A percentile compares a stretch with the other conserved stretches of the same genome.
Conservation (phyloP, 2,329 filamentous ascomycete species). For the Fusarium beomiforme region DNA sequence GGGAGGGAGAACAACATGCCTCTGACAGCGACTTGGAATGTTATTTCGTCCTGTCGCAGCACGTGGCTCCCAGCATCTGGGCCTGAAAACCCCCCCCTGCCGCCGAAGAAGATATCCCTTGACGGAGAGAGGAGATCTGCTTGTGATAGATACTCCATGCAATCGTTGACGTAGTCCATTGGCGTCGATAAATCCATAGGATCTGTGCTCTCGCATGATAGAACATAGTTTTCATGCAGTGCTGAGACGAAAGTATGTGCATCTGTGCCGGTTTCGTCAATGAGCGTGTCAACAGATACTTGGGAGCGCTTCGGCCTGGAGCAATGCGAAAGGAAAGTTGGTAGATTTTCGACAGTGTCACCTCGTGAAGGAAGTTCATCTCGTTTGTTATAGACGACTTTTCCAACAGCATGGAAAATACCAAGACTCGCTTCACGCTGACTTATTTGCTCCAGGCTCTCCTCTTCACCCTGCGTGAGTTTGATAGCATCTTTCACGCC, state of each 20-base stretch:
- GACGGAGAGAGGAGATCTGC: conserved; percentile 86
- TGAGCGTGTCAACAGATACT: conserved; percentile 77
- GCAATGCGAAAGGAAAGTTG: conserved; percentile 65
- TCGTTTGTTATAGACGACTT: conserved; percentile 96
- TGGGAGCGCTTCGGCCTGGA: conserved; percentile 71
- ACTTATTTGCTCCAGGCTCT: conserved; percentile 82
- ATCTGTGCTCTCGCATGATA: conserved; percentile 76
- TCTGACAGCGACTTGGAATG: conserved; percentile 89
- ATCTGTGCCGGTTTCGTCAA: conserved; percentile 94
- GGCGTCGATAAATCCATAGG: conserved; percentile 66
- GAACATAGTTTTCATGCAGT: conserved; percentile 90
- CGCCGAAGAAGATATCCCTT: conserved; percentile 73
- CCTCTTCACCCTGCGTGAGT: conserved; percentile 80
- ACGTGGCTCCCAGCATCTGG: conserved; percentile 74
- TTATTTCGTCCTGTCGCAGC: conserved; percentile 91
- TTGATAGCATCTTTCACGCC: conserved; percentile 63
- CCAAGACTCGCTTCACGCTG: conserved; percentile 90
- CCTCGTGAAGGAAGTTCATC: conserved; percentile 61
- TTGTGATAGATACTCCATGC: conserved; percentile 86
- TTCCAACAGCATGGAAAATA: conserved; percentile 95
- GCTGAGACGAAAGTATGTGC: conserved; percentile 89
- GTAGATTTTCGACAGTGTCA: conserved; percentile 63
- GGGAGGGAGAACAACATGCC: conserved; percentile 88
- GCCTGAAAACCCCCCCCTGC: conserved; percentile 62
- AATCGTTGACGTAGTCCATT: conserved; percentile 83